Evolutionary conservation across 2,329 filamentous ascomycete species (phyloP).

Genomic region (Diaporthe longicolla): DNA sequence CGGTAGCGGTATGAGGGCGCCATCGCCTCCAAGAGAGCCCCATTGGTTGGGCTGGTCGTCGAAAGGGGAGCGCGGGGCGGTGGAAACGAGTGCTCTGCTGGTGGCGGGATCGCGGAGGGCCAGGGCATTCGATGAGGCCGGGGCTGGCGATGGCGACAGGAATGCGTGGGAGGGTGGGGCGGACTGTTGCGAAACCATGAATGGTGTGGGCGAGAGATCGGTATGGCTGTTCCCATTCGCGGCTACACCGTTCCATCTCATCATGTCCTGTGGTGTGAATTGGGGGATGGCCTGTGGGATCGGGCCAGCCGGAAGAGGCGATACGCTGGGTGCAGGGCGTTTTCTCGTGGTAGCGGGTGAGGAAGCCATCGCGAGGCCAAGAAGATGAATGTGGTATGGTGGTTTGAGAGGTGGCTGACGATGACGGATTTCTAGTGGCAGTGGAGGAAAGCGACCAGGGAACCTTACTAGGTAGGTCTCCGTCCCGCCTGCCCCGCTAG

Average conservation of each 20-base stretch:
- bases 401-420: conserved; percentile 8
- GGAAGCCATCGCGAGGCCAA: conserved; percentile 58
- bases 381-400: conserved; percentile 23
- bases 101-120: conserved; percentile 67
- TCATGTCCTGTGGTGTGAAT: conserved; percentile 63
- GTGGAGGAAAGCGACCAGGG: conserved; percentile 27
- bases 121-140: conserved; percentile 62
- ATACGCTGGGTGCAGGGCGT: conserved; percentile 79
- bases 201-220: conserved; percentile 55
- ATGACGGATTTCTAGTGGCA: conserved; percentile 13
- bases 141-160: conserved; percentile 22
- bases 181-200: conserved; percentile 53
- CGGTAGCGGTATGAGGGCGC: conserved; percentile 54
- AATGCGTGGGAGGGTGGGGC: conserved; percentile 41
- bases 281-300: conserved; percentile 64
- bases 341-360: conserved; percentile 72
- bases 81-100: conserved; percentile 65
- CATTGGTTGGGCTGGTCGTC: conserved; percentile 51
- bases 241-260: conserved; percentile 59
- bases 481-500: conserved; percentile 26
- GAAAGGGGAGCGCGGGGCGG: conserved; percentile 53
- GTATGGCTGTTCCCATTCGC: conserved; percentile 56
- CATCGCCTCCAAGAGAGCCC: conserved; percentile 59
- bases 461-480: conserved; percentile 21
- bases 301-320: conserved; percentile 68